Evolutionary conservation across 1,139 yeast genomes (phyloP).

Genomic region (Suhomyces choctaworum): DNA sequence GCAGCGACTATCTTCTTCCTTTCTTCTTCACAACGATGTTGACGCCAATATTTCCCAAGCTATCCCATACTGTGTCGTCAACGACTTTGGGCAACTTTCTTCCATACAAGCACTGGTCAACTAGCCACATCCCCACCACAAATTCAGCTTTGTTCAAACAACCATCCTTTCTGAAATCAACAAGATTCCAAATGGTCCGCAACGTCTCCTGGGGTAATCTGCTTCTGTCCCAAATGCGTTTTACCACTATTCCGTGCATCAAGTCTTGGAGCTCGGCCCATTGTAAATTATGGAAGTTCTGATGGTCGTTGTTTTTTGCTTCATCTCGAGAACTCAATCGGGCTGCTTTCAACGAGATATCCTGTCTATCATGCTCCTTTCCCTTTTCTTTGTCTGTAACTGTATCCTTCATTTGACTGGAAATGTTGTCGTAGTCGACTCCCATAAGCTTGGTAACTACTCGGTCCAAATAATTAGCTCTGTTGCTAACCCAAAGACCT

Average conservation of each 20-base stretch:
- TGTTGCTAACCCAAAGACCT: conserved; percentile 90
- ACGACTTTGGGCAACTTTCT: conserved; percentile 75
- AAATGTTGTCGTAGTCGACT: conserved; percentile 27
- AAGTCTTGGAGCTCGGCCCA: conserved; percentile 38
- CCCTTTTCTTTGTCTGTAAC: conserved; percentile 12
- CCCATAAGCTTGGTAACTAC: conserved; percentile 39
- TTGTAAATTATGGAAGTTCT: conserved; percentile 35
- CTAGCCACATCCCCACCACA: conserved; percentile 92
- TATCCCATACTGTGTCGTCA: conserved; percentile 62
- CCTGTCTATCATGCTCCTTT: conserved; percentile 15
- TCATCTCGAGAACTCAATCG: conserved; percentile 30
- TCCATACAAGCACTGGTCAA: conserved; percentile 94
- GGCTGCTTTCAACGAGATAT: conserved; percentile 34
- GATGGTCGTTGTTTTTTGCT: conserved; percentile 19
- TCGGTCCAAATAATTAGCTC: conserved; percentile 59
- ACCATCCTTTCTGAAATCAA: conserved; percentile 76
- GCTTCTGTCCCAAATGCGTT: conserved; percentile 79
- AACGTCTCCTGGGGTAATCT: conserved; percentile 65
- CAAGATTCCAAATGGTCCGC: conserved; percentile 73
- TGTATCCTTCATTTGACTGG: neutral
- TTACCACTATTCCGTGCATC: conserved; percentile 69
- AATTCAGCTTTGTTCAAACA: conserved; percentile 79
- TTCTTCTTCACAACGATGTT: conserved; percentile 42
- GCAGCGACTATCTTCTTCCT: conserved; percentile 21
- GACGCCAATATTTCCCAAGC: conserved; percentile 54